These are phyloP conservation scores for Ulvella scutata DNA, from an alignment of 139 green algal species.

Conservation along the genomic window DNA sequence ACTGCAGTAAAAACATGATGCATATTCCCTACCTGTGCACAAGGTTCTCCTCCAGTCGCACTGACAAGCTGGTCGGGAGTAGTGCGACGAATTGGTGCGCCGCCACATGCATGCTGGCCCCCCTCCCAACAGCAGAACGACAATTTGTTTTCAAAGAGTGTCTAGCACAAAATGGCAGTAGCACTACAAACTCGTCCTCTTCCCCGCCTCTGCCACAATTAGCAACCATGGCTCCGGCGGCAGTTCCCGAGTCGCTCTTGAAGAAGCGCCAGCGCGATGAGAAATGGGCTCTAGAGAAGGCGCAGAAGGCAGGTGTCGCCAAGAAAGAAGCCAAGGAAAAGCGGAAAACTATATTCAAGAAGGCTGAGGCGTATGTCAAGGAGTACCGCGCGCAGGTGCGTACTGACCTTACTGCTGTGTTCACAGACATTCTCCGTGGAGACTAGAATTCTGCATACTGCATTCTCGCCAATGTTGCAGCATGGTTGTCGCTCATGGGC, in stretches of 20 bases:
- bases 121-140: no score
- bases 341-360: slow-evolving; percentile 86
- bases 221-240: background rate
- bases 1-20: no score
- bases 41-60: no score
- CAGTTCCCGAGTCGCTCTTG: slow-evolving; percentile 60
- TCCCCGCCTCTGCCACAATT: background rate
- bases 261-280: slow-evolving; percentile 92
- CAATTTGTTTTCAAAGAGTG: no score
- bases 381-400: slow-evolving; percentile 85
- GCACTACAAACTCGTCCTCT: no score
- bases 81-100: no score
- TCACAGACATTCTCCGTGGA: background rate
- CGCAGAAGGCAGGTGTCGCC: slow-evolving; percentile 34
- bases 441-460: background rate
- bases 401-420: background rate
- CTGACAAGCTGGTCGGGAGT: no score
- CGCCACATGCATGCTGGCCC: no score
- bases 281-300: slow-evolving; percentile 62
- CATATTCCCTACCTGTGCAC: no score
- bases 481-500: background rate
- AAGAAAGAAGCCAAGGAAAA: slow-evolving; percentile 46
- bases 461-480: background rate
- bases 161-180: no score
- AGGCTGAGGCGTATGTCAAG: slow-evolving; percentile 92